Evolutionary conservation across 768 basidiomycete species (phyloP).

Genomic region (Termitomyces sp.): DNA sequence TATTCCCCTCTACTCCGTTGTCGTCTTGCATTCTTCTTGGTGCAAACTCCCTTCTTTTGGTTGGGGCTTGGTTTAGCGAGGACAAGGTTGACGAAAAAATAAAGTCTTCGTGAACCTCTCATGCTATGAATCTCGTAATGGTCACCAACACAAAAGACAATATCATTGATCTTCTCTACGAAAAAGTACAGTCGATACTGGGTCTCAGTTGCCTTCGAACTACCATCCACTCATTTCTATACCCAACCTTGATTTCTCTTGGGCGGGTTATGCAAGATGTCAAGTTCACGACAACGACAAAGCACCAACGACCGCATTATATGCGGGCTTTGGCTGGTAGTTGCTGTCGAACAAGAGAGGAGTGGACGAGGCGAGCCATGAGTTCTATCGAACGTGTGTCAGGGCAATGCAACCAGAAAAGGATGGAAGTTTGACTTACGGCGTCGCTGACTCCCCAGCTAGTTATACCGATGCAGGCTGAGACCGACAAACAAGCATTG

Average conservation of each 20-base stretch:
- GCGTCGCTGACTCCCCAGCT: conserved; percentile 48
- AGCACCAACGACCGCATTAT: conserved; percentile 19
- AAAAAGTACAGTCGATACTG: neutral
- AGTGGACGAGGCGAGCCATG: conserved; percentile 21
- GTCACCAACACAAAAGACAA: neutral
- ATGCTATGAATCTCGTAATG: neutral
- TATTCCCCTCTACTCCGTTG: conserved; percentile 72
- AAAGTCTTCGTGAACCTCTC: conserved; percentile 7
- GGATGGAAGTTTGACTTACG: conserved; percentile 21
- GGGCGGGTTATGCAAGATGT: neutral
- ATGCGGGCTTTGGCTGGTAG: conserved; percentile 24
- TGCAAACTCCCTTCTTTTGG: conserved; percentile 23
- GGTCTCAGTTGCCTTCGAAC: neutral
- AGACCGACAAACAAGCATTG: conserved; percentile 41
- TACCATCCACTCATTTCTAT: neutral
- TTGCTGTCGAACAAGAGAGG: conserved; percentile 26
- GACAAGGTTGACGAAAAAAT: conserved; percentile 7
- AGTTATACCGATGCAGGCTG: conserved; percentile 44
- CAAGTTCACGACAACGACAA: conserved; percentile 9
- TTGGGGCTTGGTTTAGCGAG: conserved; percentile 30
- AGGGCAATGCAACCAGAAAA: neutral
- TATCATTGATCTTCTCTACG: neutral
- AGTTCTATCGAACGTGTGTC: conserved; percentile 16
- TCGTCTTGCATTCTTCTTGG: conserved; percentile 26
- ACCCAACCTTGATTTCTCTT: neutral